These are phyloP conservation scores for Pichia kluyveri DNA, from an alignment of 805 yeast species.

Conservation along the genomic window DNA sequence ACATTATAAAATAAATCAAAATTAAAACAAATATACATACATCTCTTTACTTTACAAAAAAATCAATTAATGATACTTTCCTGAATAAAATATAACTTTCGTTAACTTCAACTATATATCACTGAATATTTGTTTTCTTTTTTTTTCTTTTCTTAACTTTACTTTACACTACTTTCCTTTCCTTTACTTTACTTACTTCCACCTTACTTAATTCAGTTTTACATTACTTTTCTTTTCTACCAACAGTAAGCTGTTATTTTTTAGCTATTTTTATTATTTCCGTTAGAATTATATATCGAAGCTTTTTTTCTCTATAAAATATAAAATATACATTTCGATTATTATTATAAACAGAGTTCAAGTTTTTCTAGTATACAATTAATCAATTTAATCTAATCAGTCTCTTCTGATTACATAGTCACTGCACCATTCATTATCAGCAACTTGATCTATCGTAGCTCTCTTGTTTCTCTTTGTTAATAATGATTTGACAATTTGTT, in stretches of 20 bases:
- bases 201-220: neutral
- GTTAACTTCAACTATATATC: too few relatives aligned
- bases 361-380: too few relatives aligned
- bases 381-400: too few relatives aligned
- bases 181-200: neutral
- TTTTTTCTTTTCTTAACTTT: neutral
- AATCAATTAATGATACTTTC: too few relatives aligned
- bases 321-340: too few relatives aligned
- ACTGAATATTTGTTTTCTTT: too few relatives aligned
- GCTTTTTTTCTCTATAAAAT: too few relatives aligned
- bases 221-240: neutral
- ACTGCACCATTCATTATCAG: constrained; percentile 27
- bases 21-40: neutral
- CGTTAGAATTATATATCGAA: neutral
- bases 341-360: too few relatives aligned
- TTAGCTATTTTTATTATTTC: neutral
- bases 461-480: constrained; percentile 34
- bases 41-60: too few relatives aligned
- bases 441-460: constrained; percentile 6
- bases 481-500: constrained; percentile 39
- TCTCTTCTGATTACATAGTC: too few relatives aligned
- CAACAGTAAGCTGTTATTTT: too few relatives aligned
- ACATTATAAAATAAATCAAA: neutral
- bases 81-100: too few relatives aligned
- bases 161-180: neutral